Conservation (phyloP, 495 filamentous ascomycete genomes). For the Barbatosphaeria neglecta region DNA sequence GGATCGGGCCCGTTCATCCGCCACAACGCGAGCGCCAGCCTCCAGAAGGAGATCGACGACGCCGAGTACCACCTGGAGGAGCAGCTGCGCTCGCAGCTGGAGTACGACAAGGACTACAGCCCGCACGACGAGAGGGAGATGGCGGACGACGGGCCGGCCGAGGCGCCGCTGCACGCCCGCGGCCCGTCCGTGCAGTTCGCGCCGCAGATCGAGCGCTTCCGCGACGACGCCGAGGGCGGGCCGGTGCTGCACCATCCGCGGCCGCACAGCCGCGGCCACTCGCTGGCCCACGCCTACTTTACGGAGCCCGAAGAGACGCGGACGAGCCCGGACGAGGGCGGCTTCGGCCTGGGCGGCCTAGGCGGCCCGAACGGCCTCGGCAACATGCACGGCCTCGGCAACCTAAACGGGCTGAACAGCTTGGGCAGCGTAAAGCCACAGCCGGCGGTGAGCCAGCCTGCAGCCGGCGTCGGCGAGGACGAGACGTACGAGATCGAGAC, state of each 20-base stretch:
- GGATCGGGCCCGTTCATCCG: conserved; percentile 27
- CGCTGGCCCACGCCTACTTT: conserved; percentile 42
- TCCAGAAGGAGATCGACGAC: conserved; percentile 79
- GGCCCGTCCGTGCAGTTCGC: conserved; percentile 34
- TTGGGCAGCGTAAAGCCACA: neutral
- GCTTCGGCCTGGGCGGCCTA: too few species aligned
- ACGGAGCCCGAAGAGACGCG: conserved; percentile 26
- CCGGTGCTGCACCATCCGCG: conserved; percentile 49
- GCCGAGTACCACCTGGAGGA: conserved; percentile 74
- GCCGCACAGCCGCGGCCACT: conserved; percentile 48
- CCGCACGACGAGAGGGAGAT: conserved; percentile 36
- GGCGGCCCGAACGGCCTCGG: too few species aligned
- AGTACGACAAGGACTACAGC: conserved; percentile 52
- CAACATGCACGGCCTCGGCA: too few species aligned
- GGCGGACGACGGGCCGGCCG: conserved; percentile 9
- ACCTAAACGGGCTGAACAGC: too few species aligned
- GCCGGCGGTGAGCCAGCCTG: neutral
- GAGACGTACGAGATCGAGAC: conserved; percentile 63
- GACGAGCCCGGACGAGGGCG: conserved; percentile 20
- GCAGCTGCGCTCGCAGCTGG: conserved; percentile 57
- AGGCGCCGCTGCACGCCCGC: conserved; percentile 14
- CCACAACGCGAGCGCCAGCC: conserved; percentile 38
- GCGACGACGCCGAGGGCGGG: conserved; percentile 29
- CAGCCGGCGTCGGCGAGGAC: too few species aligned
- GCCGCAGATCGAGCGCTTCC: conserved; percentile 23